phyloP scores from a whole-genome alignment of 169 alveolate species.

The Eimeria brunetti region DNA sequence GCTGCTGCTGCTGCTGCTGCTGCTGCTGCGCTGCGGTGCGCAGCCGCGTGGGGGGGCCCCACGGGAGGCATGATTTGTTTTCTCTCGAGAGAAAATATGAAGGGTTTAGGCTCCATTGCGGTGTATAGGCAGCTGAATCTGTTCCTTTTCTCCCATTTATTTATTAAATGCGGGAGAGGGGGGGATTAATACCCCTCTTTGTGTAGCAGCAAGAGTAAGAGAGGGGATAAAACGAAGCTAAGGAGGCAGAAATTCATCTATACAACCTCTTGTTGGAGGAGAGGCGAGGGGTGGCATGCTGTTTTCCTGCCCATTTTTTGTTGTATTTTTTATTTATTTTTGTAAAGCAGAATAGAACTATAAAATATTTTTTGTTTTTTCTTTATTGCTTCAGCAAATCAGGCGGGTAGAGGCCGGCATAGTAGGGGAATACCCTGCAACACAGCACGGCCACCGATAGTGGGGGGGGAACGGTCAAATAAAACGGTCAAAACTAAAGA shows the following conservation, averaged over 20 bases:
- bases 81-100: not conserved
- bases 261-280: not conserved
- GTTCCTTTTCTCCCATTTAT: too few relatives aligned
- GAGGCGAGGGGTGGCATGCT: not conserved
- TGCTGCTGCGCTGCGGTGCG: conserved; percentile 19
- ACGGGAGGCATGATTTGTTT: conserved; percentile 22
- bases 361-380: not conserved
- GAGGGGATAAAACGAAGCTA: not conserved
- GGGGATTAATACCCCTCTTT: too few relatives aligned
- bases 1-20: conserved; percentile 43
- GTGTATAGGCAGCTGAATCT: not conserved
- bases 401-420: not conserved
- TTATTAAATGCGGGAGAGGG: too few relatives aligned
- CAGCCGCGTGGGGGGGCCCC: conserved; percentile 4
- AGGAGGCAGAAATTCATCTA: not conserved
- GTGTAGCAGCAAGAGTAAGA: too few relatives aligned
- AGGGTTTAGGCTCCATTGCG: conserved; percentile 30
- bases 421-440: too few relatives aligned
- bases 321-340: not conserved
- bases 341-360: not conserved
- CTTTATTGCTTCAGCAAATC: not conserved
- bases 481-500: not conserved
- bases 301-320: not conserved
- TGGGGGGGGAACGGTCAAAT: too few relatives aligned
- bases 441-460: too few relatives aligned